Conservation (phyloP, 345 rosid species). For the Eucalyptus globulus region DNA sequence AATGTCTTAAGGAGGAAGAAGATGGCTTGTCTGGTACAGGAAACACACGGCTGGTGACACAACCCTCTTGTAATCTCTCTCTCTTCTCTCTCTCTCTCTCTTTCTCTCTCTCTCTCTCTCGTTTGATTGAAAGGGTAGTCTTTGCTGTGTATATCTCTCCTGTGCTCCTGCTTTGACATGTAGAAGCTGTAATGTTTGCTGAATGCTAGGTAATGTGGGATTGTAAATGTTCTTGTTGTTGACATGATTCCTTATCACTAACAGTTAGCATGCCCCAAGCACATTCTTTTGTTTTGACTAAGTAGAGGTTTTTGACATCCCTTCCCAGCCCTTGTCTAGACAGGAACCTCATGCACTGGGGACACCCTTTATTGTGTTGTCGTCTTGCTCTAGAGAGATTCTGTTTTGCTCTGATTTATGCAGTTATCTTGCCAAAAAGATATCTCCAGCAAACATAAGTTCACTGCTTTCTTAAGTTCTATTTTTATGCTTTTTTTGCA, state of each 20-base stretch:
- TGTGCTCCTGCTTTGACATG: not conserved
- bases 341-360: not conserved
- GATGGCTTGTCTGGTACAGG: constrained; percentile 71
- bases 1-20: constrained; percentile 91
- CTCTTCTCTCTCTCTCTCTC: not conserved
- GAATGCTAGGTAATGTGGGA: not conserved
- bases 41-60: constrained; percentile 80
- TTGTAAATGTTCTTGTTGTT: not conserved
- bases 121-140: not conserved
- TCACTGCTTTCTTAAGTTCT: not conserved
- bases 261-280: not conserved
- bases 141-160: not conserved
- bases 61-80: constrained; percentile 65
- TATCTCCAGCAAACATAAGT: not conserved
- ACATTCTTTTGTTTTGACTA: not conserved
- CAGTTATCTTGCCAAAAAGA: not conserved
- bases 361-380: not conserved
- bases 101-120: not conserved
- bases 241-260: not conserved
- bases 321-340: not conserved
- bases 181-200: not conserved
- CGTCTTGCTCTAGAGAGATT: not conserved
- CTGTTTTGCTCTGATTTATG: not conserved
- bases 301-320: not conserved
- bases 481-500: not conserved